Evolutionary conservation across 257 asterid genomes (phyloP), one percentile per base, ranked within the genome.

Genomic region (Handroanthus guayacan): DNA sequence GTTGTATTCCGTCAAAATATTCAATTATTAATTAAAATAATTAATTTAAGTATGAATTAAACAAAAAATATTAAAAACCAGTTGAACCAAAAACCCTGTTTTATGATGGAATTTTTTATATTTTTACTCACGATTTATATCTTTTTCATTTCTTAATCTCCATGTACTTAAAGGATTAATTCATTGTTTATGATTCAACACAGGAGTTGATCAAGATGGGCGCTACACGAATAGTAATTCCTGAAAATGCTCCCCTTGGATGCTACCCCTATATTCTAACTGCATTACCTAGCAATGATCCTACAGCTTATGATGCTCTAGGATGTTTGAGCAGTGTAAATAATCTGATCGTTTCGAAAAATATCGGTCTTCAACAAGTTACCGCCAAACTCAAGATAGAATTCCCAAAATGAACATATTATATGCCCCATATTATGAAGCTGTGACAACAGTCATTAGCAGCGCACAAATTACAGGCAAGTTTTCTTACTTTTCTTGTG

Each of bases 311-410:
- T 16, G 81, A 79, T 13, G 62, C 5, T 3, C 0, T 70, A 0
- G 86, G 86, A 25, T 82, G 83, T 67, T 25, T 82, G 71, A 79
- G 2, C 39, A 43, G 39, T 0, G 80, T 62, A 4, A 79, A 82
- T 34, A 6, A 4, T 5, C 55, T 82, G 6, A 18, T 62, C 4
- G 0, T 55, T 3, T 54, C 2, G 4, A 57, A 55, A n/a, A 82
- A 78, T 56, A 3, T 0, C 2, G 16, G 17, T 3, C 75, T 82
- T 36, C 51, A 5, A 48, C 7, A 2, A 6, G 78, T 83, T 5
- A 5, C 78, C 44, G 8, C 3, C 0, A 14, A 7, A 10, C 69
- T 82, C 0, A 16, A 3, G 2, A 13, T 25, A 0, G 50, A 79
- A 18, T 70, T 18, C 31, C 72, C 83, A 1, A 3, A 4, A 0